Conservation (phyloP, 805 yeast species). For the Kuraishia borneana region DNA sequence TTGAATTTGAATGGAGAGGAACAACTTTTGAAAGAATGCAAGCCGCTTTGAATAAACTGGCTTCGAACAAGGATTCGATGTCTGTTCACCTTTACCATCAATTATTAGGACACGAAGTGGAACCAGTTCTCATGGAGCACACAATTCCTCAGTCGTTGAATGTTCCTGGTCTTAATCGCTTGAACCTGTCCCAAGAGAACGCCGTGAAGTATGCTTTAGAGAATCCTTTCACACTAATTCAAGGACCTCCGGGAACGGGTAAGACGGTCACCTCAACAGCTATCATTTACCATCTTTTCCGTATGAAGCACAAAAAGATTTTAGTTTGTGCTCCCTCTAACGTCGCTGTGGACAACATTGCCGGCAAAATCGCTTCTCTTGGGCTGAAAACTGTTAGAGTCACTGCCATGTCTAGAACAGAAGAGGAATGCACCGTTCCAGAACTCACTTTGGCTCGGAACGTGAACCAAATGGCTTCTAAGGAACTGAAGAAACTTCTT, state of each 20-base stretch:
- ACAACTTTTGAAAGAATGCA: constrained; percentile 79
- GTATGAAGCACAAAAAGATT: constrained; percentile 49
- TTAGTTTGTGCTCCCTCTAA: constrained; percentile 94
- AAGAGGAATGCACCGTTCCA: constrained; percentile 54
- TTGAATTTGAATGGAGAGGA: constrained; percentile 86
- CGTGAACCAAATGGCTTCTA: constrained; percentile 36
- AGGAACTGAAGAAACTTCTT: constrained; percentile 48
- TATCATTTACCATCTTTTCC: constrained; percentile 65
- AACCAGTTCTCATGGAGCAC: constrained; percentile 47
- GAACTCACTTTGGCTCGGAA: constrained; percentile 46
- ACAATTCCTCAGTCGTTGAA: constrained; percentile 52
- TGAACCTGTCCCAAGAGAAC: constrained; percentile 68
- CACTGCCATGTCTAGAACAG: constrained; percentile 71
- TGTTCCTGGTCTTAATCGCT: constrained; percentile 52
- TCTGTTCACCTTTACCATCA: constrained; percentile 68
- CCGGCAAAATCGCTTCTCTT: constrained; percentile 54
- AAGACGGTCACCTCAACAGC: constrained; percentile 91
- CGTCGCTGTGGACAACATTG: constrained; percentile 88
- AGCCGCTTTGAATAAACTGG: constrained; percentile 60
- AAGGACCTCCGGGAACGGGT: constrained; percentile 97
- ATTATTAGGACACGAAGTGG: constrained; percentile 71
- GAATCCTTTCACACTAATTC: constrained; percentile 71
- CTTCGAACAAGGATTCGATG: constrained; percentile 55
- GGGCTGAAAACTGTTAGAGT: constrained; percentile 74
- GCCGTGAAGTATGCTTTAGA: constrained; percentile 65